Evolutionary conservation across 1,284 basidiomycete species (phyloP), one percentile per base, ranked within the genome.

Genomic region (Trametes hirsuta): DNA sequence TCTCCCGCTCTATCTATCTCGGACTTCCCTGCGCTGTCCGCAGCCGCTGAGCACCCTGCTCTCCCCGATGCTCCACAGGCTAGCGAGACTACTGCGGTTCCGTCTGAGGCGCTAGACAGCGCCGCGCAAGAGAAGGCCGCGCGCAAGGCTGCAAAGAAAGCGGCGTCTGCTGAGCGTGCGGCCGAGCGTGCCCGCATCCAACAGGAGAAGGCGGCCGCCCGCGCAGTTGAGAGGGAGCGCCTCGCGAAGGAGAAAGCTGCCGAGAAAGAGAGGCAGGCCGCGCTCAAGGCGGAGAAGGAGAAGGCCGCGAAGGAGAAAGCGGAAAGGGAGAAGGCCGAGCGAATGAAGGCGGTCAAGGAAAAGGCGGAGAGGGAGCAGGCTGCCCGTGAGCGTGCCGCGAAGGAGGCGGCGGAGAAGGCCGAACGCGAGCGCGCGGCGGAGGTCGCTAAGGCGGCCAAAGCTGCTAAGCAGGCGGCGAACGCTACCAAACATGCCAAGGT

Each of bases 21-120:
- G 69, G 90, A 92, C 72, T 93, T 93, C 71, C 91, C 90, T 59
- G 88, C 76, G 47, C 73, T 78, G 54, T 69, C 71, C 37, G 64
- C 69, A 44, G 69, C 71, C 47, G 77, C 59, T 55, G 62, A 63
- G 59, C 59, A 79, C 54, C 66, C 68, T 53, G 68, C 73, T 46
- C 69, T 72, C 11, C 64, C 64, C 49, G 66, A 70, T 39, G 65
- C 67, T 63, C 72, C 71, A 67, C 71, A 70, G 63, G 66, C 62
- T 62, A 64, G 65, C 47, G 71, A 67, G 46, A 52, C 47, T 6
- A 14, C 64, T 3, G 48, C 61, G 11, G 35, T 56, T 36, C 55
- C 37, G 11, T 51, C 64, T 8, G 64, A 65, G 6, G 64, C 69
- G 30, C 66, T 73, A 50, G 74, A 73, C 58, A 67, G 63, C 57